phyloP scores from a whole-genome alignment of 2,329 filamentous ascomycete species.

The Harringtonia aguacate region DNA sequence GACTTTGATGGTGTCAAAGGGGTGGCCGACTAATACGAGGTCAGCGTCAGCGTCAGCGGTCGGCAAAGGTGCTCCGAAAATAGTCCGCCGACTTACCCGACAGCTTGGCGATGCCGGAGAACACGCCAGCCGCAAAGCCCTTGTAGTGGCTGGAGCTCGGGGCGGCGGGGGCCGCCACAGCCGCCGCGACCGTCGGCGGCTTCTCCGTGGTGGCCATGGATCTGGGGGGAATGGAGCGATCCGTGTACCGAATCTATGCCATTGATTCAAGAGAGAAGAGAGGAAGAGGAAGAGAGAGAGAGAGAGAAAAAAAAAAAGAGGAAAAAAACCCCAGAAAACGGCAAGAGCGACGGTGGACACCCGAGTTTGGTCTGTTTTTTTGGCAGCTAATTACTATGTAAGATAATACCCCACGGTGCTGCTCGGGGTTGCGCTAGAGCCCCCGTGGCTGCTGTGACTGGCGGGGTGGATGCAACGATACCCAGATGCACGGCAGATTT shows the following conservation, averaged over 20 bases:
- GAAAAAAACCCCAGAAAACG: neutral
- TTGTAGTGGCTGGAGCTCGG: slow-evolving; percentile 57
- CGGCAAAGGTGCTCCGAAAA: neutral
- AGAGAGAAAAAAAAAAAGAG: neutral
- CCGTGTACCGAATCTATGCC: too few relatives aligned
- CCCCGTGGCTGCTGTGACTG: slow-evolving; percentile 9
- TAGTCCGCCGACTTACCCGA: slow-evolving; percentile 48
- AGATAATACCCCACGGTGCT: neutral
- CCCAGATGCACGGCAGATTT: too few relatives aligned
- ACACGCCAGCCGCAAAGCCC: slow-evolving; percentile 95
- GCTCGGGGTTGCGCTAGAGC: slow-evolving; percentile 9
- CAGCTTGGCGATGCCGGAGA: slow-evolving; percentile 86
- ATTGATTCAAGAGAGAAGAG: neutral
- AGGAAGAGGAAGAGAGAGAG: neutral
- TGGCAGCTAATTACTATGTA: too few relatives aligned
- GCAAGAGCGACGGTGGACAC: too few relatives aligned
- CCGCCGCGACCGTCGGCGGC: neutral
- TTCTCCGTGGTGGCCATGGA: slow-evolving; percentile 1
- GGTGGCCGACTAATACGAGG: slow-evolving; percentile 56
- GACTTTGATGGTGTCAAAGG: slow-evolving; percentile 96
- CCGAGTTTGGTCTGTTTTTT: too few relatives aligned
- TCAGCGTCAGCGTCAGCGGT: too few relatives aligned
- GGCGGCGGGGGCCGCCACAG: slow-evolving; percentile 7
- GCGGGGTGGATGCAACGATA: too few relatives aligned
- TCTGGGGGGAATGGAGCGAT: too few relatives aligned